phyloP scores from a whole-genome alignment of 2,329 filamentous ascomycete genomes.

The Pyrenophora seminiperda region DNA sequence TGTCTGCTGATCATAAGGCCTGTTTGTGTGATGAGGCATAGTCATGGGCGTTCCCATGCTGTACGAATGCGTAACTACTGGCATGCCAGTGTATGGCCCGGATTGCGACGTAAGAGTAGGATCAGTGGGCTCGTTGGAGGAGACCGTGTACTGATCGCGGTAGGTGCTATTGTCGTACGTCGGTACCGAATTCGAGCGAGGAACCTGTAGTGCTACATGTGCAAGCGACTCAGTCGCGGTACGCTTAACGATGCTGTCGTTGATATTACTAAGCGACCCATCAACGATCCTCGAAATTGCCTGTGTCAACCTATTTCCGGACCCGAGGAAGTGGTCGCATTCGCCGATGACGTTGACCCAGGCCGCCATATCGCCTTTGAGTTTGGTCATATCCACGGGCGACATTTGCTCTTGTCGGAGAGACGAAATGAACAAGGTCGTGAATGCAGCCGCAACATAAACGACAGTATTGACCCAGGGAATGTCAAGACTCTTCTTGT shows the following conservation, averaged over 20 bases:
- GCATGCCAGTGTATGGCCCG: conserved; percentile 28
- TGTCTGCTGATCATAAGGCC: conserved; percentile 34
- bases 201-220: conserved; percentile 42
- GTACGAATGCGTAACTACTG: conserved; percentile 31
- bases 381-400: conserved; percentile 61
- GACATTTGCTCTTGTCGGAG: conserved; percentile 67
- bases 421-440: conserved; percentile 71
- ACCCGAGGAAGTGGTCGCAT: conserved; percentile 65
- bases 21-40: conserved; percentile 28
- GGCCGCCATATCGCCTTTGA: conserved; percentile 69
- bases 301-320: conserved; percentile 54
- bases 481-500: conserved; percentile 72
- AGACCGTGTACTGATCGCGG: conserved; percentile 31
- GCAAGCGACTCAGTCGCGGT: conserved; percentile 53
- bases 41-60: conserved; percentile 29
- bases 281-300: conserved; percentile 58
- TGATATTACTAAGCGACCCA: conserved; percentile 55
- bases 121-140: conserved; percentile 25
- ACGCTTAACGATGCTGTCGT: conserved; percentile 51
- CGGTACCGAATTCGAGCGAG: conserved; percentile 23
- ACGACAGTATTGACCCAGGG: conserved; percentile 78
- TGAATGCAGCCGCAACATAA: conserved; percentile 75
- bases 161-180: conserved; percentile 35
- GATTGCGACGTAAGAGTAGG: conserved; percentile 27
- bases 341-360: conserved; percentile 73